Evolutionary conservation across 176 grass and related monocot genomes (phyloP), one percentile per base, ranked within the genome.

Genomic region (Pontederia paniculata): DNA sequence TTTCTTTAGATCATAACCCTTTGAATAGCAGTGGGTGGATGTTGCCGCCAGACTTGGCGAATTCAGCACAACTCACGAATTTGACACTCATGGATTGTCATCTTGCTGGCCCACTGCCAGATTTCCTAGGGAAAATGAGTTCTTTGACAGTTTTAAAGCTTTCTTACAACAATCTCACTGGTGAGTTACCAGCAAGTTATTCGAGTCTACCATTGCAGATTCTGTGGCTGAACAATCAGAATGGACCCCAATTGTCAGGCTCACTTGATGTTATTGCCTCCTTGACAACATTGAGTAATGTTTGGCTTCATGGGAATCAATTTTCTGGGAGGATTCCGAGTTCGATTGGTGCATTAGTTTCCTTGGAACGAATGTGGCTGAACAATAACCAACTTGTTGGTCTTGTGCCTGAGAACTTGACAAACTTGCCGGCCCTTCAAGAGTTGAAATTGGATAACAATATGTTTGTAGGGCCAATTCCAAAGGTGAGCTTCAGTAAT

Each of bases 201-300:
- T 43, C 79, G 0, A 54, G 15, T 9, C 81, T 87, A 15, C 59
- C 1, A 37, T 12, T 91, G 10, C 80, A 88, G 57, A 69, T 45
- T 23, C 83, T 98, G 22, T 79, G 83, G 93, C 86, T 98, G 42
- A 98, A 98, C 77, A 98, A 98, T 78, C 86, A 94, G 81, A 8
- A 0, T 0, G 83, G 66, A 7, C 23, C 9, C 4, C 81, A 73
- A 59, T 77, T 98, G 54, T 77, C 74, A 17, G 93, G 83, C 16
- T 50, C 83, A 0, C 68, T 98, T 69, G 66, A 84, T 23, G 58
- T 88, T 25, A 13, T 98, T 37, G 52, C 63, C 23, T 64, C 70
- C 55, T 82, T 98, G 75, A 12, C 63, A 9, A 49, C 44, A 18
- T 74, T 98, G 10, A 74, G 66, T 20, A 19, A 74, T 5, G 77